Base-by-base conservation (phyloP, 108 stramenopile genomes). In the Nitzschia inconspicua region DNA sequence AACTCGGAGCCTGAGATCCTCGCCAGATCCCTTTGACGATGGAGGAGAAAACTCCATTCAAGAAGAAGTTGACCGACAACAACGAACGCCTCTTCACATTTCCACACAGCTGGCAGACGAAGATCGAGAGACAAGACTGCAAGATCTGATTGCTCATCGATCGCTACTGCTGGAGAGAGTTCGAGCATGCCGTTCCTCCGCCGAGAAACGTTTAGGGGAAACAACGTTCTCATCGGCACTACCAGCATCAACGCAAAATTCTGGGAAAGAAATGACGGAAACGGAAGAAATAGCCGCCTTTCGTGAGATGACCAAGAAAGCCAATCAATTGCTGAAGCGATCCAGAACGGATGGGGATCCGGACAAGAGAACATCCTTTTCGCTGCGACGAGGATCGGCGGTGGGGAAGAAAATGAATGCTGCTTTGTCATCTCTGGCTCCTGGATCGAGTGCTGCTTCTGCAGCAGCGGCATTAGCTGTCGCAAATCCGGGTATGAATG, bases 331-430 rank as follows among this genome's bases (percentile, higher is more conserved):
- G 16, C 64, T 68, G 19, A 73, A 63, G 34, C 70, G 67, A 59
- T 16, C 58, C 0, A 32, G 68, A 18, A 50, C 54, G 28, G 58
- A 47, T 0, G 64, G 44, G 20, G 22, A 35, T 7, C 20, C 30
- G 2, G 67, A 77, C 47, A 62, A 70, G 55, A 41, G 76, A 50
- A 73, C 69, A 0, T 63, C 70, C 3, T 41, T 82, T 20, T 82
- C 82, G 16, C 57, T 89, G 36, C 69, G 88, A 25, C 47, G 78
- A 39, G 88, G 88, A 46, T 61, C 71, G 2, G 70, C 60, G 32
- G 75, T 85, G 7, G 84, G 84, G 31, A 89, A 89, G 43, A 68
- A 72, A 23, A 89, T 89, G 88, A 77, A 82, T 47, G 80, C 84
- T 0, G 82, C 88, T 2, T 59, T 89, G 13, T 81, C 82, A 3